These are phyloP conservation scores for Cercophora newfieldiana DNA, from an alignment of 495 filamentous ascomycete genomes.

Conservation along the genomic window DNA sequence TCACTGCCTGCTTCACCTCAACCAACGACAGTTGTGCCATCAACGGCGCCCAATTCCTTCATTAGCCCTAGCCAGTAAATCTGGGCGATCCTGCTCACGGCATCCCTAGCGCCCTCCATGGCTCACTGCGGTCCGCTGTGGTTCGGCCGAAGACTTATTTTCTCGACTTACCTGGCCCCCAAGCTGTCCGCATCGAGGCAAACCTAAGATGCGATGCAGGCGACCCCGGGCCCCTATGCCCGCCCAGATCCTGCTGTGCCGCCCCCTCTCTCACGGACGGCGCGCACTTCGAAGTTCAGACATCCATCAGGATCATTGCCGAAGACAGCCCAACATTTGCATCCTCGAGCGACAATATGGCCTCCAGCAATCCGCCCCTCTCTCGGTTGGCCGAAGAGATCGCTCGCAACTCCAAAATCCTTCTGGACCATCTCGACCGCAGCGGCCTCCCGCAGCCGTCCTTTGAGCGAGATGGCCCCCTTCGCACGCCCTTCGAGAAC, in stretches of 20 bases:
- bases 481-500: conserved; percentile 1
- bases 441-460: conserved; percentile 20
- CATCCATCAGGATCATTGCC: background rate
- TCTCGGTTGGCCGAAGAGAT: conserved; percentile 18
- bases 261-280: background rate
- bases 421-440: conserved; percentile 10
- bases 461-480: conserved; percentile 17
- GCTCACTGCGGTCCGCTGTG: background rate
- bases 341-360: background rate
- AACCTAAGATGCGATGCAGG: background rate
- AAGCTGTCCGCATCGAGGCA: background rate
- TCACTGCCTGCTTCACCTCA: background rate
- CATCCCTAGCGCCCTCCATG: background rate
- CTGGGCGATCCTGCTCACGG: background rate
- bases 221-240: background rate
- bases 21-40: no score
- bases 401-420: background rate
- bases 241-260: background rate
- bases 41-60: no score
- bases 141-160: background rate
- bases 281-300: background rate
- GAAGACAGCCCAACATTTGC: background rate
- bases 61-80: background rate
- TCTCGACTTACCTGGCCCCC: background rate
- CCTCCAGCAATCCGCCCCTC: conserved; percentile 1